A percentile compares a stretch with the other conserved stretches of the same genome.
Evolutionary conservation across 345 rosid genomes (phyloP).

Genomic region (Arabidopsis suecica): DNA sequence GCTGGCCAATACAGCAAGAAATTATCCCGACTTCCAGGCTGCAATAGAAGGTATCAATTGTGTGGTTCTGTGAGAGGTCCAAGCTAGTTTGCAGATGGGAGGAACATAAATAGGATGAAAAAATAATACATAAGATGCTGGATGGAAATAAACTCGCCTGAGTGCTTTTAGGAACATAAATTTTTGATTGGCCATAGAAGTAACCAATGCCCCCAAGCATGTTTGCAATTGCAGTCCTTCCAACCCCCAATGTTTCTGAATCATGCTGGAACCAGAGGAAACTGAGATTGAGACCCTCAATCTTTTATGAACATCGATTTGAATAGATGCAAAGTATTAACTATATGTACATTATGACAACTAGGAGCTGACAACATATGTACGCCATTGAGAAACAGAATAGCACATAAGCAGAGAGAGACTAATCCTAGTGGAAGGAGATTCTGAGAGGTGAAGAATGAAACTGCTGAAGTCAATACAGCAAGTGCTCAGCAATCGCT

Average conservation of each 20-base stretch:
- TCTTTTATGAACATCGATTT: slow-evolving; percentile 4
- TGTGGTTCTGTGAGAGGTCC: slow-evolving; percentile 42
- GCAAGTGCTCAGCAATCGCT: slow-evolving; percentile 3
- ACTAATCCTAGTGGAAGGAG: slow-evolving; percentile 11
- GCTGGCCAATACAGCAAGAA: slow-evolving; percentile 95
- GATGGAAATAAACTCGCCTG: slow-evolving; percentile 57
- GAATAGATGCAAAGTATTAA: slow-evolving; percentile 15
- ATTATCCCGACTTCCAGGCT: slow-evolving; percentile 60
- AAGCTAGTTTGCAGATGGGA: slow-evolving; percentile 15
- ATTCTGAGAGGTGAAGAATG: slow-evolving; percentile 3
- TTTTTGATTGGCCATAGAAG: slow-evolving; percentile 91
- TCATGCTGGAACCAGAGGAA: slow-evolving; percentile 65
- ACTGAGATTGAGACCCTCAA: slow-evolving; percentile 24
- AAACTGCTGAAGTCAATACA: slow-evolving; percentile 16
- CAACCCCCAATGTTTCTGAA: slow-evolving; percentile 63
- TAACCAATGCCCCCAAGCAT: slow-evolving; percentile 98
- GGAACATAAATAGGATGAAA: slow-evolving; percentile 1
- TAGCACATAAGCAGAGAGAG: not conserved
- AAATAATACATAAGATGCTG: slow-evolving; percentile 11
- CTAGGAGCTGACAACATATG: slow-evolving; percentile 24
- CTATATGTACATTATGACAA: slow-evolving; percentile 19
- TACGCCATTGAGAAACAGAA: slow-evolving; percentile 17
- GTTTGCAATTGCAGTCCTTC: slow-evolving; percentile 87
- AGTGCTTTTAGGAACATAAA: slow-evolving; percentile 59
- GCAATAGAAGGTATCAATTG: slow-evolving; percentile 52